phyloP scores from a whole-genome alignment of 805 yeast species.

The Yarrowia porcina region DNA sequence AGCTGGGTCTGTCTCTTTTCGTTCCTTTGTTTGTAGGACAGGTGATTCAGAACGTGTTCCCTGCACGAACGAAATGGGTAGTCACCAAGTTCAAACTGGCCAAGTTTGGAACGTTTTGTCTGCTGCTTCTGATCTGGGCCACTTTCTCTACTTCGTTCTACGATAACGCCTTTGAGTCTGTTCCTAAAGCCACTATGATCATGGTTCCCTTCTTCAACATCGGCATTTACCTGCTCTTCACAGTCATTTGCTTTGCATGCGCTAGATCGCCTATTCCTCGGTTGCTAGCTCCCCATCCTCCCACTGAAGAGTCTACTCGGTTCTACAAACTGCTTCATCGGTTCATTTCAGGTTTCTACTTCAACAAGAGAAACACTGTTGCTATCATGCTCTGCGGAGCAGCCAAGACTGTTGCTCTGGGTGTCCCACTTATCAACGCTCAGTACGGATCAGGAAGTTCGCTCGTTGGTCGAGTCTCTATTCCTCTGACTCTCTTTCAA shows the following conservation, averaged over 20 bases:
- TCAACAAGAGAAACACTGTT: slow-evolving; percentile 67
- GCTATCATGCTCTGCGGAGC: slow-evolving; percentile 85
- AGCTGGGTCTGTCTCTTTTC: slow-evolving; percentile 77
- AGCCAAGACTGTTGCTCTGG: slow-evolving; percentile 90
- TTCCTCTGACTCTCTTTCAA: slow-evolving; percentile 82
- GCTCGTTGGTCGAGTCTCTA: slow-evolving; percentile 58
- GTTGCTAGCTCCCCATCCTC: slow-evolving; percentile 37
- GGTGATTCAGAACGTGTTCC: slow-evolving; percentile 65
- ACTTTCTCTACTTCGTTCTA: slow-evolving; percentile 86
- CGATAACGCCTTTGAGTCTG: slow-evolving; percentile 71
- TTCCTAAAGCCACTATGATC: slow-evolving; percentile 64
- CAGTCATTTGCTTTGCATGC: slow-evolving; percentile 54
- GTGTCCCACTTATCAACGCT: slow-evolving; percentile 76
- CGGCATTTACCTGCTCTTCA: slow-evolving; percentile 75
- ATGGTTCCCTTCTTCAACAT: slow-evolving; percentile 79
- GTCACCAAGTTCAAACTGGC: slow-evolving; percentile 55
- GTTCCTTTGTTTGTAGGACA: slow-evolving; percentile 89
- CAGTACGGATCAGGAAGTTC: slow-evolving; percentile 66
- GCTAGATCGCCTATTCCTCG: slow-evolving; percentile 45
- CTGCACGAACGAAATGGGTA: slow-evolving; percentile 60
- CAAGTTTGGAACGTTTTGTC: slow-evolving; percentile 77
- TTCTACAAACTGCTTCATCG: slow-evolving; percentile 46
- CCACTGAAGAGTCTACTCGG: slow-evolving; percentile 46
- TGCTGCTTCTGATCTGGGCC: slow-evolving; percentile 70
- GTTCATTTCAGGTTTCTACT: slow-evolving; percentile 62